Evolutionary conservation across 495 filamentous ascomycete species (phyloP).

Genomic region (Aspergillus heteromorphus): DNA sequence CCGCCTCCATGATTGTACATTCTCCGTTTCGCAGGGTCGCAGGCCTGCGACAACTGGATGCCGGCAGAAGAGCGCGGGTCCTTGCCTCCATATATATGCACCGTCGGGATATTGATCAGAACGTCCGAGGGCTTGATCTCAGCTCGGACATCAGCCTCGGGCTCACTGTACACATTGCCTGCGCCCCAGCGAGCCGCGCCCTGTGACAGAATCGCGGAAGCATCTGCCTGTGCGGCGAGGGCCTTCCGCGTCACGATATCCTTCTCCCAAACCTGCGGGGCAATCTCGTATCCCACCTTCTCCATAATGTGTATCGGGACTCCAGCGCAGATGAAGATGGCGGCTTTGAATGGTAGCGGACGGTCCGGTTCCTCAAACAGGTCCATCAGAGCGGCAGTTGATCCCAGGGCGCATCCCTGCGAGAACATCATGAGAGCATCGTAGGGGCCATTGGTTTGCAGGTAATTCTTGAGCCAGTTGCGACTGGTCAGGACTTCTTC

Average conservation of each 20-base stretch:
- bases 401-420: conserved; percentile 51
- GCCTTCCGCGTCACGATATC: conserved; percentile 25
- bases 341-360: conserved; percentile 51
- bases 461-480: conserved; percentile 41
- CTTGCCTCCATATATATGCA: conserved; percentile 55
- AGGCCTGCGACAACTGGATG: conserved; percentile 51
- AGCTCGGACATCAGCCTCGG: conserved; percentile 47
- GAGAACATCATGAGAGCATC: conserved; percentile 58
- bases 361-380: conserved; percentile 24
- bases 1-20: conserved; percentile 51
- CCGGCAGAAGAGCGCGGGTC: conserved; percentile 53
- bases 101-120: conserved; percentile 52
- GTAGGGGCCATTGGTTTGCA: conserved; percentile 51
- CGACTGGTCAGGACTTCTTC: conserved; percentile 34
- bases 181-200: conserved; percentile 28
- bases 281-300: conserved; percentile 45
- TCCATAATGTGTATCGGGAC: conserved; percentile 44
- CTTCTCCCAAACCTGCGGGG: conserved; percentile 34
- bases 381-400: conserved; percentile 39
- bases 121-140: conserved; percentile 32
- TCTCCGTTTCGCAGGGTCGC: conserved; percentile 40
- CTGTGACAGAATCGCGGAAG: conserved; percentile 23
- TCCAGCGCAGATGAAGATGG: conserved; percentile 56
- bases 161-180: conserved; percentile 26
- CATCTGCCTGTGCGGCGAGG: conserved; percentile 23